These are phyloP conservation scores for Dendrobium chrysotoxum DNA, from an alignment of 106 monocot species.

Conservation along the genomic window DNA sequence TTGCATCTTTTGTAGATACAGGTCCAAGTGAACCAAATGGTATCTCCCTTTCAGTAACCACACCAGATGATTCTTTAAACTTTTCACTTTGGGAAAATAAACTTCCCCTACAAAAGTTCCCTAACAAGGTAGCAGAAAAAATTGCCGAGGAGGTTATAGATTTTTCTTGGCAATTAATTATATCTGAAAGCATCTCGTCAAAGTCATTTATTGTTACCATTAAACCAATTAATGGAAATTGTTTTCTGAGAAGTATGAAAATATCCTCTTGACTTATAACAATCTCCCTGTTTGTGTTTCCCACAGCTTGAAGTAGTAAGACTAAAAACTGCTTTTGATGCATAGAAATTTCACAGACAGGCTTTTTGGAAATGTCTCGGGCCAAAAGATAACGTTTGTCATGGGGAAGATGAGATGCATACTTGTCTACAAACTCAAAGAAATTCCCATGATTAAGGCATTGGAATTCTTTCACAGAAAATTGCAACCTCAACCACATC, in stretches of 20 bases:
- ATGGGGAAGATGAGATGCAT: conserved; percentile 20
- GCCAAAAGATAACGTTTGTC: conserved; percentile 17
- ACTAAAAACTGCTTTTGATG: conserved; percentile 25
- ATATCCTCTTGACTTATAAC: conserved; percentile 11
- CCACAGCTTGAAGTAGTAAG: conserved; percentile 34
- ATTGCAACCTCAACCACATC: conserved; percentile 32
- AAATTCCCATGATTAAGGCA: conserved; percentile 47
- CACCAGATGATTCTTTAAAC: neutral
- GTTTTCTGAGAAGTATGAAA: conserved; percentile 42
- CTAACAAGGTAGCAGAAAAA: conserved; percentile 39
- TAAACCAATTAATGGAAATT: conserved; percentile 47
- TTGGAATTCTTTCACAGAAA: conserved; percentile 32
- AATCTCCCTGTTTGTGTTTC: conserved; percentile 7
- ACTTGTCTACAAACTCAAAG: conserved; percentile 36
- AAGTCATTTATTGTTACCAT: conserved; percentile 13
- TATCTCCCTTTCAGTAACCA: neutral
- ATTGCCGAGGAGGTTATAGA: conserved; percentile 14
- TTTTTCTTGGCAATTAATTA: conserved; percentile 11
- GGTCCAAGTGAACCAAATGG: conserved; percentile 1
- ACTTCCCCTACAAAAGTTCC: conserved; percentile 8
- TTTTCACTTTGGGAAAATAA: neutral
- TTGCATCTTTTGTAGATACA: conserved; percentile 41
- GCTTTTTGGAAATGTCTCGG: neutral
- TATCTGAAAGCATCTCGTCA: conserved; percentile 9
- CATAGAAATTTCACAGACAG: conserved; percentile 24